These are phyloP conservation scores for Gracilaria caudata DNA, from an alignment of 23 red algal genomes.

Conservation along the genomic window DNA sequence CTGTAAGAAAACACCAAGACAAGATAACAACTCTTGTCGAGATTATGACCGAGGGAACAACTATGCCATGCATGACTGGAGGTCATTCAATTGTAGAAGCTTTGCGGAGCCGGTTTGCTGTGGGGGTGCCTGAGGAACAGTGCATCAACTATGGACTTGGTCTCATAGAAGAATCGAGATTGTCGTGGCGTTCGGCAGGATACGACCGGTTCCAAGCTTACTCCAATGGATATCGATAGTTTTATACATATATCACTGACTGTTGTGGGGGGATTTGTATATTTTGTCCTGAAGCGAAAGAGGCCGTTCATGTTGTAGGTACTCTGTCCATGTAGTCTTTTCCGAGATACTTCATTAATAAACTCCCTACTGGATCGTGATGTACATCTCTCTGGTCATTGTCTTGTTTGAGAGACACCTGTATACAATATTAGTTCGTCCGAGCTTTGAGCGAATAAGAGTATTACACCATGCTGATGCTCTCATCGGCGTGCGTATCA, in stretches of 20 bases:
- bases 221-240: constrained; percentile 87
- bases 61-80: constrained; percentile 96
- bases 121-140: constrained; percentile 86
- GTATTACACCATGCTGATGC: no score
- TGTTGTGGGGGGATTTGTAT: constrained; percentile 26
- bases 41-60: constrained; percentile 96
- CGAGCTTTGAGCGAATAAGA: no score
- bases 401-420: no score
- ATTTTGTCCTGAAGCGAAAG: constrained; percentile 3
- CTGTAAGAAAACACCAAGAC: constrained; percentile 95
- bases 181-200: constrained; percentile 87
- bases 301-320: neutral
- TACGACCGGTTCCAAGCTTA: constrained; percentile 97
- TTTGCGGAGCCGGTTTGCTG: constrained; percentile 84
- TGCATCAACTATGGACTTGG: constrained; percentile 81
- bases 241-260: constrained; percentile 25
- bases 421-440: no score
- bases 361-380: neutral
- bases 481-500: no score
- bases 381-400: no score
- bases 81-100: constrained; percentile 88
- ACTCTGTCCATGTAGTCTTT: constrained; percentile 32
- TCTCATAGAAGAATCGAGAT: constrained; percentile 91
- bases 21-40: constrained; percentile 93
- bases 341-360: constrained; percentile 14